Conservation (phyloP, 345 rosid genomes). For the Reutealis trisperma region DNA sequence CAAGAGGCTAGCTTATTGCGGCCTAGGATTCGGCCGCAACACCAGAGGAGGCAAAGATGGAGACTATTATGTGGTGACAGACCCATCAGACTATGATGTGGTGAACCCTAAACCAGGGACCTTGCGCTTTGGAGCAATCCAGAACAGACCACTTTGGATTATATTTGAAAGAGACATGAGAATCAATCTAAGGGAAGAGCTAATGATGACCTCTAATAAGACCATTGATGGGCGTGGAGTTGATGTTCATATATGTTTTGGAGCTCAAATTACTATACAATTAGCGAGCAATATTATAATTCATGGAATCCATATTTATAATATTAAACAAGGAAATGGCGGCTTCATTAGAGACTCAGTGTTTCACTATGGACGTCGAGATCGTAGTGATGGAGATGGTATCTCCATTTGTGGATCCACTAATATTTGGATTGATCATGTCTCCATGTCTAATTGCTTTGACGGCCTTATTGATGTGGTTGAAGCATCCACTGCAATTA, state of each 20-base stretch:
- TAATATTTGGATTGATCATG: constrained; percentile 45
- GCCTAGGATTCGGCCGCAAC: too few species aligned
- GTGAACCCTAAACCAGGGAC: too few species aligned
- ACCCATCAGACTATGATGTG: too few species aligned
- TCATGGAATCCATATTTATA: constrained; percentile 29
- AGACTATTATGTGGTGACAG: too few species aligned
- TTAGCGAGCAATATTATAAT: constrained; percentile 29
- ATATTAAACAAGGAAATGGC: constrained; percentile 13
- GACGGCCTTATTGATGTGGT: constrained; percentile 50
- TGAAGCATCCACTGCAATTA: constrained; percentile 43
- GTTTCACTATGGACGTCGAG: constrained; percentile 17
- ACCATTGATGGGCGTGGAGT: constrained; percentile 37
- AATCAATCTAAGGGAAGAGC: too few species aligned
- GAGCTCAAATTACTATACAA: constrained; percentile 30
- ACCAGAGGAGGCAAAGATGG: too few species aligned
- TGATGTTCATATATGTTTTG: constrained; percentile 18
- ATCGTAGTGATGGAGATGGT: constrained; percentile 46
- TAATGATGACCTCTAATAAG: constrained; percentile 5
- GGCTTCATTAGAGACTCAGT: constrained; percentile 34
- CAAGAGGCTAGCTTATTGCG: too few species aligned
- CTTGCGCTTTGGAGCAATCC: too few species aligned
- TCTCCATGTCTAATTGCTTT: constrained; percentile 36
- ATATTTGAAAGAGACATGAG: too few species aligned
- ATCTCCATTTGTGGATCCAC: constrained; percentile 43
- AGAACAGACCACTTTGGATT: too few species aligned